A percentile compares a stretch with the other conserved stretches of the same genome.
phyloP scores from a whole-genome alignment of 768 basidiomycete species.

The Favolaschia claudopus region DNA sequence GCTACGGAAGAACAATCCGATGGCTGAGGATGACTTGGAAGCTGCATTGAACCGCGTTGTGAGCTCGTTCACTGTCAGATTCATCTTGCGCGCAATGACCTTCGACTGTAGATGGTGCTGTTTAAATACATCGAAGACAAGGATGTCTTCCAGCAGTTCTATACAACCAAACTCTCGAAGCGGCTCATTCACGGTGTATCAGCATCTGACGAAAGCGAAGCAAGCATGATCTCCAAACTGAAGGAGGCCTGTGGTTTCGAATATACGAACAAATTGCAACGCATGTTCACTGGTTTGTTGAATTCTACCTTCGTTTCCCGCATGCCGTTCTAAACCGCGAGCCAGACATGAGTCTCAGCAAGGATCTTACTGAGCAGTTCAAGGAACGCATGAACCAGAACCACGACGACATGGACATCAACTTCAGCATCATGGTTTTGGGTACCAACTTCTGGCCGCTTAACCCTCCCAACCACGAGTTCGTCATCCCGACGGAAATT shows the following conservation, averaged over 20 bases:
- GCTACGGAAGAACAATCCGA: conserved; percentile 93
- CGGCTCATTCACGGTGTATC: conserved; percentile 92
- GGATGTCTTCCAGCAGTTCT: conserved; percentile 98
- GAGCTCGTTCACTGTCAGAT: conserved; percentile 40
- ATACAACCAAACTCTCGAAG: conserved; percentile 91
- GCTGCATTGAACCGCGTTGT: conserved; percentile 91
- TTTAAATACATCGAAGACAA: conserved; percentile 99
- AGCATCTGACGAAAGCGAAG: conserved; percentile 95
- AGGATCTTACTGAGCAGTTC: conserved; percentile 94
- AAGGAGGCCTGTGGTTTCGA: conserved; percentile 98
- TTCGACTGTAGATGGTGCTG: conserved; percentile 80
- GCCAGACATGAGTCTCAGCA: conserved; percentile 92
- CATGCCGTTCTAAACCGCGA: neutral
- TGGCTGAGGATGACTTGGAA: conserved; percentile 90
- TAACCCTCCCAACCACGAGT: conserved; percentile 82
- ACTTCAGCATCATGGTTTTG: conserved; percentile 91
- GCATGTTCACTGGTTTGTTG: conserved; percentile 87
- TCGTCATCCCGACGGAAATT: conserved; percentile 89
- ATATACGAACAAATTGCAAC: conserved; percentile 93
- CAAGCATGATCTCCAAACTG: conserved; percentile 97
- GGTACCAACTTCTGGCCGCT: conserved; percentile 98
- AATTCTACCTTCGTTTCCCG: neutral
- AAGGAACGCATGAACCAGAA: conserved; percentile 91
- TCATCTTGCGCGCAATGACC: conserved; percentile 34
- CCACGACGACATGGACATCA: conserved; percentile 87